These are phyloP conservation scores for Talaromyces piceae DNA, from an alignment of 2,329 filamentous ascomycete genomes.

Conservation along the genomic window DNA sequence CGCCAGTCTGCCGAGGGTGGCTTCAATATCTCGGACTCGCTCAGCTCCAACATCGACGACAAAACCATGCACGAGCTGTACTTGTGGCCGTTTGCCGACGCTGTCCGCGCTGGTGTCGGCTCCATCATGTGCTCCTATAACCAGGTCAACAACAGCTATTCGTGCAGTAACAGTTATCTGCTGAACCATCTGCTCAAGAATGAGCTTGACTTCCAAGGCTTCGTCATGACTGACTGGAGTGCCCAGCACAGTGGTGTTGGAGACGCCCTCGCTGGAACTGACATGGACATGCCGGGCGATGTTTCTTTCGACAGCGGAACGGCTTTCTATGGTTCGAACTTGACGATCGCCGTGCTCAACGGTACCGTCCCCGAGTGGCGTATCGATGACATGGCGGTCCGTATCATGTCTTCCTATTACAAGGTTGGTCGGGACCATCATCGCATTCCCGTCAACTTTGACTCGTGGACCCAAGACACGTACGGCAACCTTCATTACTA, in stretches of 20 bases:
- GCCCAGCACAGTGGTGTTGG: conserved; percentile 66
- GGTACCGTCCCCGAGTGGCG: conserved; percentile 82
- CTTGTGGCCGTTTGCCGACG: conserved; percentile 62
- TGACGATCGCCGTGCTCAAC: conserved; percentile 82
- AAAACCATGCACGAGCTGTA: conserved; percentile 58
- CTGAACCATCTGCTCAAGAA: conserved; percentile 59
- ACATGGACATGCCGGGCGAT: conserved; percentile 83
- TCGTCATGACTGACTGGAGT: conserved; percentile 65
- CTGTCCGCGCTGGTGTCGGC: conserved; percentile 58
- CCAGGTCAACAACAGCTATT: conserved; percentile 61
- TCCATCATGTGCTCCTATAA: conserved; percentile 69
- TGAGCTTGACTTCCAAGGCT: conserved; percentile 70
- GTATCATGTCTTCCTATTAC: conserved; percentile 63
- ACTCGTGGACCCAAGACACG: conserved; percentile 75
- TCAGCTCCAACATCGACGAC: conserved; percentile 57
- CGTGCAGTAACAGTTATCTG: conserved; percentile 56
- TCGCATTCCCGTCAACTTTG: conserved; percentile 65
- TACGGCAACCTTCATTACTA: conserved; percentile 61
- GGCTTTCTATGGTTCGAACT: conserved; percentile 76
- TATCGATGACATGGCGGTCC: conserved; percentile 83
- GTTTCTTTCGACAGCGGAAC: conserved; percentile 64
- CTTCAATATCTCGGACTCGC: conserved; percentile 54
- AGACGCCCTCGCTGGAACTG: conserved; percentile 60
- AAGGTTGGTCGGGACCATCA: conserved; percentile 51
- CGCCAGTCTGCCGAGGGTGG: conserved; percentile 55